Evolutionary conservation across 2,329 filamentous ascomycete genomes (phyloP).

Genomic region (Plectosphaerella sp.): DNA sequence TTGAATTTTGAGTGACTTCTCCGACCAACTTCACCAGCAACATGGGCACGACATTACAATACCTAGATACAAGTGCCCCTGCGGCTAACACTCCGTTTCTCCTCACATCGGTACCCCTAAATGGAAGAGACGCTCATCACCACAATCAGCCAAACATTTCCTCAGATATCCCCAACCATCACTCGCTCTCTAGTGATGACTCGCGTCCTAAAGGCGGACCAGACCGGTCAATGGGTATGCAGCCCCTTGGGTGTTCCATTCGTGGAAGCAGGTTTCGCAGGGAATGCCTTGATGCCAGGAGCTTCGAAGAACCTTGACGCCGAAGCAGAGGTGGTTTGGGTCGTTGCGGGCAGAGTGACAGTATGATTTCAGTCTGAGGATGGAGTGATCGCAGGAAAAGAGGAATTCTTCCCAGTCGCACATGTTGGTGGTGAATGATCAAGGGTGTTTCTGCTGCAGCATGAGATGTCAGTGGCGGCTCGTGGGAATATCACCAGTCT

Average conservation of each 20-base stretch:
- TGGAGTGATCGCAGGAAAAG: constrained; percentile 61
- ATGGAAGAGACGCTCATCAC: too few relatives aligned
- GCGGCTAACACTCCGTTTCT: too few relatives aligned
- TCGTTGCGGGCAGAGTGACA: constrained; percentile 75
- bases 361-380: constrained; percentile 57
- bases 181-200: neutral
- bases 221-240: neutral
- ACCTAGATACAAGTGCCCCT: too few relatives aligned
- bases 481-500: too few relatives aligned
- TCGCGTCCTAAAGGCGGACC: neutral
- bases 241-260: constrained; percentile 8
- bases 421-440: constrained; percentile 38
- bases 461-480: neutral
- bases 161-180: too few relatives aligned
- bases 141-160: too few relatives aligned
- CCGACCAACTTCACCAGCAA: too few relatives aligned
- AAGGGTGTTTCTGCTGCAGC: neutral
- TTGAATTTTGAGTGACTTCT: too few relatives aligned
- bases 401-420: constrained; percentile 68
- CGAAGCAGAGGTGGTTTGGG: constrained; percentile 62
- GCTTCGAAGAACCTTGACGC: constrained; percentile 60
- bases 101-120: too few relatives aligned
- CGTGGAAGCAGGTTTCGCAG: constrained; percentile 42
- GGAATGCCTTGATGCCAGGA: constrained; percentile 52
- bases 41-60: too few relatives aligned